Percentiles rank a stretch among this genome's conserved stretches.
These are phyloP conservation scores for Withania somnifera DNA, from an alignment of 305 asterid genomes.

Conservation along the genomic window DNA sequence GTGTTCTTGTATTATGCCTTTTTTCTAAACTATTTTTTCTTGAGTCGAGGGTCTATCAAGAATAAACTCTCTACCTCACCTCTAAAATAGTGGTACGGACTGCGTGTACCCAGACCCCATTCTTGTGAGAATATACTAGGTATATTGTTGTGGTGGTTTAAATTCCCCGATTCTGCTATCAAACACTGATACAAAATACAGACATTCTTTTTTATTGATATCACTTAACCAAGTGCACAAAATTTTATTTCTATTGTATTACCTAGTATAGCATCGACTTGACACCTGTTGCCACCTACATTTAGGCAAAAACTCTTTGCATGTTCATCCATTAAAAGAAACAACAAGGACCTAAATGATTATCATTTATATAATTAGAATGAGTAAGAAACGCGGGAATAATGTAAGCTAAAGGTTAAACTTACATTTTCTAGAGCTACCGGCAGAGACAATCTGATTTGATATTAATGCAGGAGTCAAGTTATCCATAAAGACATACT, in stretches of 20 bases:
- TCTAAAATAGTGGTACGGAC: no score
- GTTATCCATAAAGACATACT: slow-evolving; percentile 73
- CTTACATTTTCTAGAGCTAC: slow-evolving; percentile 70
- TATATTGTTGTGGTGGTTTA: neutral
- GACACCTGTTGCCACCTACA: neutral
- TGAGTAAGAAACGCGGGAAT: neutral
- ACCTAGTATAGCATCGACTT: neutral
- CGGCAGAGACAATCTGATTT: slow-evolving; percentile 46
- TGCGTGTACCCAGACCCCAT: no score
- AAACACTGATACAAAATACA: neutral
- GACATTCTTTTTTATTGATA: neutral
- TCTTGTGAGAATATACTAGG: no score
- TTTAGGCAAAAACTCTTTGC: neutral
- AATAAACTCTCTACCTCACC: no score
- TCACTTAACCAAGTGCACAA: neutral
- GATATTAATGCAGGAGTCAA: slow-evolving; percentile 50
- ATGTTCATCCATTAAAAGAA: neutral
- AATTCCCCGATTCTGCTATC: neutral
- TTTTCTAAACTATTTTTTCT: no score
- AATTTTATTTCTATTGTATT: neutral
- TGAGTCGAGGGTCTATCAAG: no score
- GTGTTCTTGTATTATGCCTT: no score
- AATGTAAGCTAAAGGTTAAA: neutral
- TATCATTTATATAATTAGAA: neutral
- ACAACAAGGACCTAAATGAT: neutral